A percentile compares a stretch with the other conserved stretches of the same genome.
These are phyloP conservation scores for Neonectria faginata DNA, from an alignment of 2,329 filamentous ascomycete genomes.

Conservation along the genomic window DNA sequence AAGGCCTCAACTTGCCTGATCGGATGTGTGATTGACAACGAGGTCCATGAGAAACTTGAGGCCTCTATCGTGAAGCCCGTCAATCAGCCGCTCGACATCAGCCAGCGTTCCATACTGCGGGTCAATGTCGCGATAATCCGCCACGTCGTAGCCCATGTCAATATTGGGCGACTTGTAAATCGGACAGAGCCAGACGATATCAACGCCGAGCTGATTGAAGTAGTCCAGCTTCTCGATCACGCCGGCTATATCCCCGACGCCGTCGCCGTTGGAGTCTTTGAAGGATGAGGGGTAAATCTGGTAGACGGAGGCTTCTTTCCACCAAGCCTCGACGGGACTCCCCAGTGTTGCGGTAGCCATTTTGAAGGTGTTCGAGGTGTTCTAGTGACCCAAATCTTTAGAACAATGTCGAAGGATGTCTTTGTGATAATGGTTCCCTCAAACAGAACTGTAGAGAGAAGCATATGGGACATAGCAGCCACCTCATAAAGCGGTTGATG, in stretches of 20 bases:
- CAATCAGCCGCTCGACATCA: slow-evolving; percentile 73
- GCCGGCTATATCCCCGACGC: slow-evolving; percentile 40
- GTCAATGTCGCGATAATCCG: slow-evolving; percentile 62
- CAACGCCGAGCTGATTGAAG: slow-evolving; percentile 39
- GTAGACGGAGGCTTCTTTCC: slow-evolving; percentile 39
- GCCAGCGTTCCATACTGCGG: slow-evolving; percentile 71
- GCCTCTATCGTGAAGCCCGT: slow-evolving; percentile 62
- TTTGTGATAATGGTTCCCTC: too few relatives aligned
- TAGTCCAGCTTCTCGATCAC: slow-evolving; percentile 46
- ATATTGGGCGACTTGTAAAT: slow-evolving; percentile 59
- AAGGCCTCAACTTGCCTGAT: too few relatives aligned
- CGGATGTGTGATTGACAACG: slow-evolving; percentile 47
- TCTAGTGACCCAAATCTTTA: not conserved
- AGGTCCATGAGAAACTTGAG: slow-evolving; percentile 45
- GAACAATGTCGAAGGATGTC: too few relatives aligned
- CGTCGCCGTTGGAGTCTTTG: slow-evolving; percentile 38
- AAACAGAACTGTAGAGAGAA: too few relatives aligned
- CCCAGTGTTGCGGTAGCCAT: not conserved
- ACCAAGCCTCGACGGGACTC: slow-evolving; percentile 21
- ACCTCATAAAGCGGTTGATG: too few relatives aligned
- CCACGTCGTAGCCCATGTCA: slow-evolving; percentile 76
- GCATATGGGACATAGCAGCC: too few relatives aligned
- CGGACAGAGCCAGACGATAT: slow-evolving; percentile 42
- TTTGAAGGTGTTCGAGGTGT: not conserved
- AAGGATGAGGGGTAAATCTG: slow-evolving; percentile 54